Conservation (phyloP, 2,329 filamentous ascomycete genomes). For the Aspergillus sp. region DNA sequence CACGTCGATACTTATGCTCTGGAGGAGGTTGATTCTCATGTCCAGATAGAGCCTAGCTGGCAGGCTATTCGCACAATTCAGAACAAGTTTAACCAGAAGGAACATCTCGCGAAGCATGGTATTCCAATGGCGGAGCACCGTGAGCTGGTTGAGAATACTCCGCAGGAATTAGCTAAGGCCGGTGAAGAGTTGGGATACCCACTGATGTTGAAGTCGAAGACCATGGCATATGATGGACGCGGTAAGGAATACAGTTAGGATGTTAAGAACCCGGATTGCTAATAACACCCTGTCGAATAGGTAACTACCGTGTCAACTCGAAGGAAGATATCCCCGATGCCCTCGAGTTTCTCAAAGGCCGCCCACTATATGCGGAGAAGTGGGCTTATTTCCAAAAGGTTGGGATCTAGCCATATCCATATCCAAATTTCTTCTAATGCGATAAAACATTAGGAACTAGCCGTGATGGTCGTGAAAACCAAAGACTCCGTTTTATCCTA, state of each 20-base stretch:
- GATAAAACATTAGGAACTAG: constrained; percentile 60
- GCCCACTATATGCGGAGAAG: constrained; percentile 83
- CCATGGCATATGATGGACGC: constrained; percentile 88
- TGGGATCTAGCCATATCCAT: neutral
- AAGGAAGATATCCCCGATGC: constrained; percentile 64
- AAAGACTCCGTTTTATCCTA: constrained; percentile 74
- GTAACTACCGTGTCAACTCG: constrained; percentile 66
- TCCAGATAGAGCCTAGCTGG: constrained; percentile 77
- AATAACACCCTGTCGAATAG: constrained; percentile 31
- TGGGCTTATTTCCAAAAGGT: constrained; percentile 77
- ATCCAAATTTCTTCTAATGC: constrained; percentile 12
- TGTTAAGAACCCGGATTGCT: neutral
- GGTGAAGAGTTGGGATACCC: constrained; percentile 71
- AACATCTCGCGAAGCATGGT: constrained; percentile 66
- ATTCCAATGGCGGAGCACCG: constrained; percentile 73
- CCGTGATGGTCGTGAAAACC: constrained; percentile 92
- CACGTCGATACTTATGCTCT: constrained; percentile 89
- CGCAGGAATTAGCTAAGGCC: constrained; percentile 62
- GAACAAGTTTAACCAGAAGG: constrained; percentile 90
- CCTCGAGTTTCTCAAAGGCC: constrained; percentile 63
- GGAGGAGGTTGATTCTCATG: constrained; percentile 72
- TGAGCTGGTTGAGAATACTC: constrained; percentile 60
- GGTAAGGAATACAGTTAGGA: constrained; percentile 48
- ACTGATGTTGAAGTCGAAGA: constrained; percentile 89
- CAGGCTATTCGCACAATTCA: constrained; percentile 84